Conservation (phyloP, 352 stramenopile genomes). For the Peronospora belbahrii region DNA sequence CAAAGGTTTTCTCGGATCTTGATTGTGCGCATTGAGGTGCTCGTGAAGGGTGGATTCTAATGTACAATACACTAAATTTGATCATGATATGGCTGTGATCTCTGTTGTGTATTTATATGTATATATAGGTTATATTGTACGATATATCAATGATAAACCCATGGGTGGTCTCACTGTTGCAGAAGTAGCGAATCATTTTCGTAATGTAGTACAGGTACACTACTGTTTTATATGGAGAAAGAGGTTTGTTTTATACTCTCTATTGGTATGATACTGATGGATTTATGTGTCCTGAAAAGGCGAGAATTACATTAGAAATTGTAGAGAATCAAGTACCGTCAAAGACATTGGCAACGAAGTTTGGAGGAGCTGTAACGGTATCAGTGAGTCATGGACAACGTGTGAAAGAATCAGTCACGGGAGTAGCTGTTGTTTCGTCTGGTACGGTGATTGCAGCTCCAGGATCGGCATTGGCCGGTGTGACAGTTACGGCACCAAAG, state of each 20-base stretch:
- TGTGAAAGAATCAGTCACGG: background rate
- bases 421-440: conserved; percentile 10
- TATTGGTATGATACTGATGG: background rate
- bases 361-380: background rate
- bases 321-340: conserved; percentile 1
- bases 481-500: conserved; percentile 9
- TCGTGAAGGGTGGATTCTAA: background rate
- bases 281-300: conserved; percentile 13
- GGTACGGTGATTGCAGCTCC: conserved; percentile 28
- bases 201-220: conserved; percentile 28
- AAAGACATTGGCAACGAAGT: conserved; percentile 1
- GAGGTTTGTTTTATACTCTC: no score
- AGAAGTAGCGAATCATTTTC: conserved; percentile 38
- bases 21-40: conserved; percentile 2
- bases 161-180: conserved; percentile 28
- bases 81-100: background rate
- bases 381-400: background rate
- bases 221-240: no score
- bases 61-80: background rate
- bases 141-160: conserved; percentile 28
- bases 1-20: conserved; percentile 25
- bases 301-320: conserved; percentile 24
- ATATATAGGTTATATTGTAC: conserved; percentile 41
- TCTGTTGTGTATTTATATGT: no score
- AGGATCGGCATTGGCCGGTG: conserved; percentile 18